Percentiles rank a stretch among this genome's conserved stretches.
phyloP scores from a whole-genome alignment of 768 basidiomycete genomes.

The Suillus clintonianus region DNA sequence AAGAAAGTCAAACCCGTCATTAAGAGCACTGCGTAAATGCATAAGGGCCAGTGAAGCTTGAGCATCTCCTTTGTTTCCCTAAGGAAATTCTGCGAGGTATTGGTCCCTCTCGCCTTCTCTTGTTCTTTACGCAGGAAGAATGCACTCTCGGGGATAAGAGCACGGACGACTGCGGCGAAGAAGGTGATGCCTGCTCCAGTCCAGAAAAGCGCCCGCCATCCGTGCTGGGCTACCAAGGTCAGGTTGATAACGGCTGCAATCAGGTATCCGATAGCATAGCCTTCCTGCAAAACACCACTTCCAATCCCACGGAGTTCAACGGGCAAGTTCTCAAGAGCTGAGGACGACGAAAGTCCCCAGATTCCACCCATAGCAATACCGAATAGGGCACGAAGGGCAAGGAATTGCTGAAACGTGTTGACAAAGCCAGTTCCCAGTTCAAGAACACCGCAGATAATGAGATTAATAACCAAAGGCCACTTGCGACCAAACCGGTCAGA shows the following conservation, averaged over 20 bases:
- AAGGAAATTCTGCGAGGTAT: constrained; percentile 61
- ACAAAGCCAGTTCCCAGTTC: constrained; percentile 84
- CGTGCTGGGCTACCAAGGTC: constrained; percentile 43
- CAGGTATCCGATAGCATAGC: constrained; percentile 85
- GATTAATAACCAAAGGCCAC: constrained; percentile 85
- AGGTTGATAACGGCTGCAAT: constrained; percentile 85
- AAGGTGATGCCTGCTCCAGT: constrained; percentile 67
- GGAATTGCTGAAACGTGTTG: constrained; percentile 74
- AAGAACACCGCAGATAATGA: constrained; percentile 68
- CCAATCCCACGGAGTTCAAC: constrained; percentile 84
- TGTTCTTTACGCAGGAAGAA: constrained; percentile 64
- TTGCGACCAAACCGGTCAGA: constrained; percentile 91
- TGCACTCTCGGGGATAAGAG: constrained; percentile 74
- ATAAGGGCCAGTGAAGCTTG: constrained; percentile 77
- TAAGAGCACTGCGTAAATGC: constrained; percentile 81
- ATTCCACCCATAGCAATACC: constrained; percentile 89
- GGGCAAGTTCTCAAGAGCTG: constrained; percentile 87
- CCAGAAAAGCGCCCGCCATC: constrained; percentile 89
- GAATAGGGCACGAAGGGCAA: constrained; percentile 81
- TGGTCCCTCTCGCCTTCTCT: constrained; percentile 43
- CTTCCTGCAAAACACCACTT: constrained; percentile 85
- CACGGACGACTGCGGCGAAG: constrained; percentile 70
- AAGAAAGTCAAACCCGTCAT: constrained; percentile 54
- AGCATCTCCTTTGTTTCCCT: constrained; percentile 76
- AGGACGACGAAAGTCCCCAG: constrained; percentile 83